Conservation (phyloP, 2,329 filamentous ascomycete genomes). For the Colletotrichum sp. region DNA sequence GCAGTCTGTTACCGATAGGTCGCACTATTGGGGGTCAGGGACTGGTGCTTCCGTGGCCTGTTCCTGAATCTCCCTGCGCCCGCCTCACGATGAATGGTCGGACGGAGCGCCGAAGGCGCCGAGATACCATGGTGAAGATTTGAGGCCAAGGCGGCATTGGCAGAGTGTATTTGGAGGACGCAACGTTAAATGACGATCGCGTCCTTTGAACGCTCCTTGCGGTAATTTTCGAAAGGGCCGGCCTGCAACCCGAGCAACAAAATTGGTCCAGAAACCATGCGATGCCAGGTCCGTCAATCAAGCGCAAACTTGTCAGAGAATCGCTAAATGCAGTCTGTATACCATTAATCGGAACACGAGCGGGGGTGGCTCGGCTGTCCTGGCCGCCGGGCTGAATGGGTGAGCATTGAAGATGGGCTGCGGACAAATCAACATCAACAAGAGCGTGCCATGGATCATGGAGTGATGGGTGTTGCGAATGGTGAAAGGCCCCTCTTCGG, state of each 20-base stretch:
- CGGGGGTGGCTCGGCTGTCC: not conserved
- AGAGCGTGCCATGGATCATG: conserved; percentile 3
- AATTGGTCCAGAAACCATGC: not conserved
- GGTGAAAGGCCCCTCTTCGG: not conserved
- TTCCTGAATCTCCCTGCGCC: conserved; percentile 13
- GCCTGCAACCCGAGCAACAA: not conserved
- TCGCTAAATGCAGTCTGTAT: not conserved
- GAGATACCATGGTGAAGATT: not conserved
- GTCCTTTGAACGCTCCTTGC: not conserved
- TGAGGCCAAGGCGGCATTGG: not conserved
- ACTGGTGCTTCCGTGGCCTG: conserved; percentile 5
- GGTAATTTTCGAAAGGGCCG: conserved; percentile 1
- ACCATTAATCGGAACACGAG: not conserved
- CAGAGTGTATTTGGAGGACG: not conserved
- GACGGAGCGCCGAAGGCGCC: conserved; percentile 6
- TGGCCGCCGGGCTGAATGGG: not conserved
- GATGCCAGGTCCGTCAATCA: conserved; percentile 1
- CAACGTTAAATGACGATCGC: not conserved
- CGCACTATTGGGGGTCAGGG: not conserved
- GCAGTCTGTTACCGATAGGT: not conserved
- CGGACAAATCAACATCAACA: conserved; percentile 3
- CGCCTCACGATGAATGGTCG: conserved; percentile 3
- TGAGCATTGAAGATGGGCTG: not conserved
- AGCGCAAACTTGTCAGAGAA: not conserved
- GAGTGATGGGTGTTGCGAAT: not conserved